These are phyloP conservation scores for Steccherinum ochraceum DNA, from an alignment of 768 basidiomycete genomes.

Conservation along the genomic window DNA sequence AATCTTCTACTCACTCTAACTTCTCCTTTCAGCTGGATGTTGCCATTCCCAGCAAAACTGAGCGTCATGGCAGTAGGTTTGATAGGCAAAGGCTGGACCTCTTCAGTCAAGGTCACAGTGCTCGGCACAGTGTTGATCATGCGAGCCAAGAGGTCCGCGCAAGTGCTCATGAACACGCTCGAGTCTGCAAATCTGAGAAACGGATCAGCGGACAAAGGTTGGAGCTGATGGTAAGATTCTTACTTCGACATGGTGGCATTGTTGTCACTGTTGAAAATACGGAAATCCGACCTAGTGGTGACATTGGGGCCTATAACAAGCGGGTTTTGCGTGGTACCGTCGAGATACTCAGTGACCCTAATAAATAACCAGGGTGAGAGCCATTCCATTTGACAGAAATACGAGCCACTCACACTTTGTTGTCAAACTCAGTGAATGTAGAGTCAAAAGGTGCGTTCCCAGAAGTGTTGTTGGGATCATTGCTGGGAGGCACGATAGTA, in stretches of 20 bases:
- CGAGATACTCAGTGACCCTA: conserved; percentile 29
- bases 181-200: conserved; percentile 20
- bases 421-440: conserved; percentile 34
- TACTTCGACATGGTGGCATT: conserved; percentile 37
- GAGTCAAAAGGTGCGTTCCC: conserved; percentile 33
- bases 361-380: too few species aligned
- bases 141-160: conserved; percentile 32
- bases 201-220: not conserved
- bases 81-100: conserved; percentile 33
- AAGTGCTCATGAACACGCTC: conserved; percentile 31
- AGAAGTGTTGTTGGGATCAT: conserved; percentile 18
- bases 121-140: conserved; percentile 46
- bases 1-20: not conserved
- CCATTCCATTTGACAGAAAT: not conserved
- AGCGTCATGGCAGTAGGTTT: not conserved
- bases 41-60: not conserved
- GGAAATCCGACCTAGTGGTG: conserved; percentile 33
- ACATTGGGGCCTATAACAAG: conserved; percentile 29
- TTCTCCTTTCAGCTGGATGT: not conserved
- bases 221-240: too few species aligned
- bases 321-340: conserved; percentile 32
- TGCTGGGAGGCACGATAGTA: conserved; percentile 30
- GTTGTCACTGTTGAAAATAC: conserved; percentile 32
- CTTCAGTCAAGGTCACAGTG: conserved; percentile 37
- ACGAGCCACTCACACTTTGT: conserved; percentile 27